Conservation (phyloP, 352 stramenopile genomes). For the Phytophthora sp. region DNA sequence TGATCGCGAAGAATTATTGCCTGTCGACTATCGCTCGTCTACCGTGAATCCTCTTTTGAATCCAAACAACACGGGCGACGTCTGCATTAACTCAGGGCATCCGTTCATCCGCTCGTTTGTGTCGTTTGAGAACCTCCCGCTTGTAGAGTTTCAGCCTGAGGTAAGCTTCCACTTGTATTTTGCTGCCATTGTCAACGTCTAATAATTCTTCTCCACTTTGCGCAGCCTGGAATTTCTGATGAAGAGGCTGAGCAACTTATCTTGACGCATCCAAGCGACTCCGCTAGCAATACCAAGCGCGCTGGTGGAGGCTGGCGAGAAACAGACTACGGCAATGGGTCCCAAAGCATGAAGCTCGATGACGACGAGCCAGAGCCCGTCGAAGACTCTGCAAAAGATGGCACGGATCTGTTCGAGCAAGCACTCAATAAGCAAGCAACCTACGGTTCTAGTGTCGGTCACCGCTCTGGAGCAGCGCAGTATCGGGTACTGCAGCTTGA, state of each 20-base stretch:
- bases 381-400: slow-evolving; percentile 36
- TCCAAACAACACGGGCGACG: slow-evolving; percentile 85
- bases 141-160: slow-evolving; percentile 94
- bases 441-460: slow-evolving; percentile 47
- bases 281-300: slow-evolving; percentile 18
- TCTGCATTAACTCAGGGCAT: slow-evolving; percentile 94
- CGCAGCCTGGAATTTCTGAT: slow-evolving; percentile 74
- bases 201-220: no score
- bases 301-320: slow-evolving; percentile 54
- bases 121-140: slow-evolving; percentile 95
- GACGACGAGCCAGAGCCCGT: slow-evolving; percentile 50
- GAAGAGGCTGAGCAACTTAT: slow-evolving; percentile 88
- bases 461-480: slow-evolving; percentile 51
- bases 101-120: slow-evolving; percentile 95
- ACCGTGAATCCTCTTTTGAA: slow-evolving; percentile 94
- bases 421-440: slow-evolving; percentile 88
- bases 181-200: background rate
- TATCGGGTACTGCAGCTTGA: slow-evolving; percentile 87
- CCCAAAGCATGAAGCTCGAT: slow-evolving; percentile 83
- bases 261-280: slow-evolving; percentile 55
- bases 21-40: slow-evolving; percentile 95
- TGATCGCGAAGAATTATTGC: slow-evolving; percentile 93
- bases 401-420: slow-evolving; percentile 77
- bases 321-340: slow-evolving; percentile 63
- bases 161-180: slow-evolving; percentile 35